Conservation (phyloP, 768 basidiomycete genomes). For the Hypholoma sublateritium region DNA sequence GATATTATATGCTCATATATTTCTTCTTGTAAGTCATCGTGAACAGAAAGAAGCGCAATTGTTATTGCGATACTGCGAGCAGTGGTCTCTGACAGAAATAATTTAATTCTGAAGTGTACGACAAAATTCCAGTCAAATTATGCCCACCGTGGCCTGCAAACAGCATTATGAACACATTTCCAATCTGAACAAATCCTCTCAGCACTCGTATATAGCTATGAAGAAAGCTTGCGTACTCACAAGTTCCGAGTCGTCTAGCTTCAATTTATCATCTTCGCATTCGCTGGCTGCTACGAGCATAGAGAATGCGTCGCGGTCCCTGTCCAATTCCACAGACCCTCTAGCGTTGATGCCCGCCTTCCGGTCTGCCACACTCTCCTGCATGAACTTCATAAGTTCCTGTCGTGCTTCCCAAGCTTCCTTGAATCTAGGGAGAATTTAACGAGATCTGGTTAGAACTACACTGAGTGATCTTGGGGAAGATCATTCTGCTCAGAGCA, state of each 20-base stretch:
- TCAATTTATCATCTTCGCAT: not conserved
- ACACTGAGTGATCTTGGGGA: not conserved
- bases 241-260: conserved; percentile 1
- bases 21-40: conserved; percentile 48
- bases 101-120: not conserved
- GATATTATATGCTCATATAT: conserved; percentile 42
- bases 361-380: conserved; percentile 29
- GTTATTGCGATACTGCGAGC: conserved; percentile 48
- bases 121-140: not conserved
- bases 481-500: not conserved
- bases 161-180: conserved; percentile 21
- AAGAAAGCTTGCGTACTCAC: not conserved
- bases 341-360: conserved; percentile 23
- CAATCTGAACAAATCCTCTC: not conserved
- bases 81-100: conserved; percentile 40
- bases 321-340: not conserved
- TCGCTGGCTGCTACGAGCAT: conserved; percentile 2
- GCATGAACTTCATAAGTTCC: conserved; percentile 36
- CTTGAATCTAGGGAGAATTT: conserved; percentile 8
- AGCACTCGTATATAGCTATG: no score
- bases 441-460: not conserved
- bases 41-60: conserved; percentile 42
- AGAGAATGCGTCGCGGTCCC: not conserved
- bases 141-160: conserved; percentile 48
- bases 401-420: conserved; percentile 25